These are phyloP conservation scores for Botrytis deweyae DNA, from an alignment of 2,329 filamentous ascomycete species.

Conservation along the genomic window DNA sequence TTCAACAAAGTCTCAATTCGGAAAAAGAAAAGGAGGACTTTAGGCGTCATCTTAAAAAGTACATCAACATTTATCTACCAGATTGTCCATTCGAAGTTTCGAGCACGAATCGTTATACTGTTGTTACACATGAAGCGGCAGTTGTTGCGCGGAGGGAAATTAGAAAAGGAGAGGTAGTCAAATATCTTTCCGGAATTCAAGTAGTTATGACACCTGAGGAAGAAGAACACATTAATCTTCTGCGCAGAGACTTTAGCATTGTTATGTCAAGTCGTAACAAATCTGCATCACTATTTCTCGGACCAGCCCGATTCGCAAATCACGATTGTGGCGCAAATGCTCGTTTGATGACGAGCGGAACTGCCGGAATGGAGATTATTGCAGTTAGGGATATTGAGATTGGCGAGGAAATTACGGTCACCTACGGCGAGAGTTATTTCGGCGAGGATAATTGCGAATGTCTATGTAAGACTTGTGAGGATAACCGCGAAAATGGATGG, in stretches of 20 bases:
- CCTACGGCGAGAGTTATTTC: conserved; percentile 95
- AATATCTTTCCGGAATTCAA: conserved; percentile 87
- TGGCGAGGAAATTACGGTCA: conserved; percentile 95
- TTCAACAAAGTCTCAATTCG: conserved; percentile 64
- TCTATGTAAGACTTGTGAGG: conserved; percentile 84
- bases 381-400: conserved; percentile 77
- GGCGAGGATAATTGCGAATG: conserved; percentile 94
- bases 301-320: conserved; percentile 93
- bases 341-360: conserved; percentile 76
- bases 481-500: conserved; percentile 78
- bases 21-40: conserved; percentile 86
- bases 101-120: conserved; percentile 91
- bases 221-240: conserved; percentile 74
- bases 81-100: conserved; percentile 95
- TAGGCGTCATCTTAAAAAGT: conserved; percentile 78
- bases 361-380: conserved; percentile 86
- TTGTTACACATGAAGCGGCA: conserved; percentile 83
- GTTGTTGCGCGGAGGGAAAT: conserved; percentile 80
- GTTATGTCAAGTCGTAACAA: conserved; percentile 93
- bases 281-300: conserved; percentile 86
- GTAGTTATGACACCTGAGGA: conserved; percentile 91
- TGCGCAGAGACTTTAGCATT: conserved; percentile 93
- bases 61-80: conserved; percentile 87
- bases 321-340: conserved; percentile 96
- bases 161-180: conserved; percentile 79